A percentile compares a stretch with the other conserved stretches of the same genome.
These are phyloP conservation scores for Fusarium foetens DNA, from an alignment of 2,329 filamentous ascomycete species.

Conservation along the genomic window DNA sequence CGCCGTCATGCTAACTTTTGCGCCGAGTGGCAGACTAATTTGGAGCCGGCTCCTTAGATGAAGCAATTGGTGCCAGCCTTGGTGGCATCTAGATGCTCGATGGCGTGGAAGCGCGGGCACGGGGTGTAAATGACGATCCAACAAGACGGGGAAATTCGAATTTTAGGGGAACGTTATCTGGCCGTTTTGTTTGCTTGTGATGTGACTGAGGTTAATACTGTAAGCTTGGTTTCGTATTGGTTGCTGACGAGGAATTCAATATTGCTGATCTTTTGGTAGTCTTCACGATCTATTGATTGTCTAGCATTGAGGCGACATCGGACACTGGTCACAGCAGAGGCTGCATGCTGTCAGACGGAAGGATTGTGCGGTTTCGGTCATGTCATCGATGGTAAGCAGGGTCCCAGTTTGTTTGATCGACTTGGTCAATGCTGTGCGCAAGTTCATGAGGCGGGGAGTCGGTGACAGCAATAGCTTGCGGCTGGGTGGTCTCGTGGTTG, in stretches of 20 bases:
- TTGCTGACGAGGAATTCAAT: neutral
- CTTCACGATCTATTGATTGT: neutral
- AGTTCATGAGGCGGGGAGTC: constrained; percentile 23
- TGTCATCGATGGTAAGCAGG: constrained; percentile 12
- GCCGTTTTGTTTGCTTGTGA: constrained; percentile 21
- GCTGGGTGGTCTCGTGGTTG: constrained; percentile 32
- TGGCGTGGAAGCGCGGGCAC: constrained; percentile 20
- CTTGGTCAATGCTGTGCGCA: constrained; percentile 32
- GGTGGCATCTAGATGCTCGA: constrained; percentile 36
- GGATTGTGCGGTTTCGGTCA: constrained; percentile 9
- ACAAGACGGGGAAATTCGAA: constrained; percentile 21
- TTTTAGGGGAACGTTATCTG: neutral
- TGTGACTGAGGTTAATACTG: neutral
- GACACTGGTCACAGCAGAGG: constrained; percentile 5
- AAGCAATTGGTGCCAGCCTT: constrained; percentile 29
- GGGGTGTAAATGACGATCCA: constrained; percentile 28
- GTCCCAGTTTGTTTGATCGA: constrained; percentile 17
- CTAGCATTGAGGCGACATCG: neutral
- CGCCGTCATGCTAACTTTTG: constrained; percentile 30
- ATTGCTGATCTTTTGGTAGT: neutral
- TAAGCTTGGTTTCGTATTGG: neutral
- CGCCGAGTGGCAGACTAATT: constrained; percentile 34
- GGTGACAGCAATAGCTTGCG: constrained; percentile 30
- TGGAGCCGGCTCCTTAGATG: constrained; percentile 21
- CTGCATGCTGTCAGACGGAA: constrained; percentile 3